A percentile compares a stretch with the other conserved stretches of the same genome.
phyloP scores from a whole-genome alignment of 495 filamentous ascomycete species.

The Penicillium maclennaniae region DNA sequence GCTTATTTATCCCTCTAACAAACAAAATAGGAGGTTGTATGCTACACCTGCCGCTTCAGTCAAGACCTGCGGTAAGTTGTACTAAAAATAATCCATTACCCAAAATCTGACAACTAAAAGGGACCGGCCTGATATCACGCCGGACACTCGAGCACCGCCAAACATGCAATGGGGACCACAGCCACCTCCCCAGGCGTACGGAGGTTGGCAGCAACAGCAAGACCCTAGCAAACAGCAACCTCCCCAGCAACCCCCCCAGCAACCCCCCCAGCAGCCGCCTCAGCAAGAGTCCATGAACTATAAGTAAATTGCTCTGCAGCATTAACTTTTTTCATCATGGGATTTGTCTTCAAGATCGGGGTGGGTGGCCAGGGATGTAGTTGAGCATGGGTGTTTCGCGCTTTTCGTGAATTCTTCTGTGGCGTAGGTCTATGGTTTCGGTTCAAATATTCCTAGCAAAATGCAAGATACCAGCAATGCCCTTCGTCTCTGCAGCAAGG shows the following conservation, averaged over 20 bases:
- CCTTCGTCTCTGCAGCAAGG: not conserved
- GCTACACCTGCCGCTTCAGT: conserved; percentile 50
- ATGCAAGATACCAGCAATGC: not conserved
- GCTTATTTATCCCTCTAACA: conserved; percentile 3
- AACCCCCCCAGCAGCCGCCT: conserved; percentile 14
- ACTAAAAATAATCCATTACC: not conserved
- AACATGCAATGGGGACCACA: conserved; percentile 27
- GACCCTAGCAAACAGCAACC: conserved; percentile 3
- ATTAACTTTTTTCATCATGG: not conserved
- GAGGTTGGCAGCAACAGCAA: conserved; percentile 12
- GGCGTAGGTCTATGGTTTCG: not conserved
- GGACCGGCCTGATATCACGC: conserved; percentile 46
- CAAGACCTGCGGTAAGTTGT: conserved; percentile 48
- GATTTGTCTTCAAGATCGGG: no score
- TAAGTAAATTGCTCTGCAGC: conserved; percentile 5
- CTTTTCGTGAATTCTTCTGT: not conserved
- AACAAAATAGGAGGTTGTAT: conserved; percentile 46
- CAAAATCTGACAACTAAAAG: conserved; percentile 19
- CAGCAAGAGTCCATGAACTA: conserved; percentile 12
- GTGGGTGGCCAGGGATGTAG: not conserved
- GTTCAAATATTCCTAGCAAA: not conserved
- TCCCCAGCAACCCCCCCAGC: conserved; percentile 17
- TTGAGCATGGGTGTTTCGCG: not conserved
- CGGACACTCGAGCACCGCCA: conserved; percentile 37
- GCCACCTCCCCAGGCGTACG: conserved; percentile 26